These are phyloP conservation scores for Bullera alba DNA, from an alignment of 768 basidiomycete genomes.

Conservation along the genomic window DNA sequence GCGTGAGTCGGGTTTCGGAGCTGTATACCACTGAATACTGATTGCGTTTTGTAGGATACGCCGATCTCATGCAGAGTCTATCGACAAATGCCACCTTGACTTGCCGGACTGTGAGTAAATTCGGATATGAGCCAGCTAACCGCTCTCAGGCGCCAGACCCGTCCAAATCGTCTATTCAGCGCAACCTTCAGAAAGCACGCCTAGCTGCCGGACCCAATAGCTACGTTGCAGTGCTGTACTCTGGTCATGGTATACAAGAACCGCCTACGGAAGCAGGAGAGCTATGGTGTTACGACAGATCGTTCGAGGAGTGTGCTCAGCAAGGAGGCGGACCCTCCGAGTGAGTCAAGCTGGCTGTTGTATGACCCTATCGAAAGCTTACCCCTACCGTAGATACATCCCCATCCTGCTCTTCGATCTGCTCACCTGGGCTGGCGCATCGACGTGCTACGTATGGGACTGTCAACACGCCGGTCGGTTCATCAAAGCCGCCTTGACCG, in stretches of 20 bases:
- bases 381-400: constrained; percentile 27
- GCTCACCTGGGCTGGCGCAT: constrained; percentile 35
- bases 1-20: constrained; percentile 17
- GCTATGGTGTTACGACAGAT: constrained; percentile 38
- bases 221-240: constrained; percentile 34
- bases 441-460: constrained; percentile 39
- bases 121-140: background rate
- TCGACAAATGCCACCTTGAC: constrained; percentile 2
- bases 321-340: constrained; percentile 30
- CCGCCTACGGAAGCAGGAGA: constrained; percentile 40
- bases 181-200: constrained; percentile 28
- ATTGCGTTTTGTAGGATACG: constrained; percentile 5
- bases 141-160: constrained; percentile 25
- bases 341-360: constrained; percentile 11
- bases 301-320: constrained; percentile 31
- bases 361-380: background rate
- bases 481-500: constrained; percentile 25
- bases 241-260: constrained; percentile 39
- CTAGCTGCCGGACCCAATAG: constrained; percentile 25
- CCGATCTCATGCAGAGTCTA: constrained; percentile 4
- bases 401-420: constrained; percentile 40
- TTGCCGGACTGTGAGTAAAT: constrained; percentile 10
- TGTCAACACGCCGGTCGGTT: constrained; percentile 34
- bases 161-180: constrained; percentile 29
- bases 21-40: background rate